Evolutionary conservation across 805 yeast species (phyloP), one percentile per base, ranked within the genome.

Genomic region (Metschnikowia baotianmanensis): DNA sequence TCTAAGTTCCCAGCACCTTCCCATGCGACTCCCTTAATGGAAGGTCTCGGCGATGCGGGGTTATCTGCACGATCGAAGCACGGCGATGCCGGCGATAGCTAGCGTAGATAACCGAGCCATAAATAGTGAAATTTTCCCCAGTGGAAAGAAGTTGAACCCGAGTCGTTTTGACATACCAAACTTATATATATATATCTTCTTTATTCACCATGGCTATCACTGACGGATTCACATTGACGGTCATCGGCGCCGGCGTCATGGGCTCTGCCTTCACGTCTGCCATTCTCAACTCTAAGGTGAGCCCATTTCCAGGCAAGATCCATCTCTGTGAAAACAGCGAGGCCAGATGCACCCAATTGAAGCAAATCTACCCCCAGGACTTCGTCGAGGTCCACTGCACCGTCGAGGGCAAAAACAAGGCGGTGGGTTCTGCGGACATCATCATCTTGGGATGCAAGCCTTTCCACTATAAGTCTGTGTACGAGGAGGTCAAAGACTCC

Each of bases 241-340:
- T 93, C 22, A 72, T 93, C 40, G 99, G 97, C 25, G 80, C 96
- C 55, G 99, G 99, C 46, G 89, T 86, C 40, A 86, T 93, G 88
- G 98, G 98, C 44, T 83, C 91, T 13, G 96, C 98, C 9, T 86
- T 93, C 34, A 74, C 87, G 23, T 74, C 86, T 10, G 96, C 98
- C 9, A 79, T 86, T 33, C 67, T 86, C 39, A 74, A 76, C 26
- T 43, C 66, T 9, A 46, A 63, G 19, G 71, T 74, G 47, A 59
- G 60, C 15, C 77, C 82, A 5, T 76, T 75, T 43, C 97, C 98
- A 21, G 58, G 73, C 20, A 77, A 72, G 56, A 83, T 90, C 60
- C 74, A 84, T 50, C 87, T 93, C n/a, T 81, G 95, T 59, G 90
- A 86, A 41, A 74, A 76, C 42, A 71, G 80, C 32, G 71, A 72